These are phyloP conservation scores for Crithidia acanthocephali DNA, from an alignment of 208 protist genomes.

Conservation along the genomic window DNA sequence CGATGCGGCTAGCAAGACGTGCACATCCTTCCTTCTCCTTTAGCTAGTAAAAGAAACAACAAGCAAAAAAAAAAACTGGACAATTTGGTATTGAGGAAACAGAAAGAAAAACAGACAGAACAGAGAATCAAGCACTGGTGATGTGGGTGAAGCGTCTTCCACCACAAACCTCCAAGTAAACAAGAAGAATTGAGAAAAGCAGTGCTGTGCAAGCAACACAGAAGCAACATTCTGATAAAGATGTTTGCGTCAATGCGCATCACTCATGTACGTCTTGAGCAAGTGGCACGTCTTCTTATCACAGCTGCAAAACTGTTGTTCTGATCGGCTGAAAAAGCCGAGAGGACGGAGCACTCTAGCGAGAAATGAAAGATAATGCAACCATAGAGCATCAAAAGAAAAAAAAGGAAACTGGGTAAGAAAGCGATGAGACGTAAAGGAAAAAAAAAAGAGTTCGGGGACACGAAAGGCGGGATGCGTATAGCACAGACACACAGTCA, in stretches of 20 bases:
- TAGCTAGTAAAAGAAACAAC: background rate
- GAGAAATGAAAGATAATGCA: background rate
- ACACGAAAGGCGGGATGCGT: background rate
- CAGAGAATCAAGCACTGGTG: too few species aligned
- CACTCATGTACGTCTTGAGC: background rate
- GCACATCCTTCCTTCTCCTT: background rate
- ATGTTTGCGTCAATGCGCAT: background rate
- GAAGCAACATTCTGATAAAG: background rate
- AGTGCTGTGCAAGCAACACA: background rate
- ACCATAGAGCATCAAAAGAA: background rate
- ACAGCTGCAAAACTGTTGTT: too few species aligned
- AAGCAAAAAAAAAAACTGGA: background rate
- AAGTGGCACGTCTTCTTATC: too few species aligned
- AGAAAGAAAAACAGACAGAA: background rate
- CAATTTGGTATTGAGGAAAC: background rate
- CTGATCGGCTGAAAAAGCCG: background rate
- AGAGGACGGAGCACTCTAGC: background rate
- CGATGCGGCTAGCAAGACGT: too few species aligned
- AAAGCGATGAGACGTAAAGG: background rate
- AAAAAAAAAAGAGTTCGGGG: conserved; percentile 14
- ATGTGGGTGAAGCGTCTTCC: too few species aligned
- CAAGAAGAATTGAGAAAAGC: background rate
- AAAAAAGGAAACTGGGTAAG: conserved; percentile 23
- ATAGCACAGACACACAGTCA: too few species aligned
- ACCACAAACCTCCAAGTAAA: background rate